A percentile compares a stretch with the other conserved stretches of the same genome.
These are phyloP conservation scores for Blastobotrys americana DNA, from an alignment of 805 yeast genomes.

Conservation along the genomic window DNA sequence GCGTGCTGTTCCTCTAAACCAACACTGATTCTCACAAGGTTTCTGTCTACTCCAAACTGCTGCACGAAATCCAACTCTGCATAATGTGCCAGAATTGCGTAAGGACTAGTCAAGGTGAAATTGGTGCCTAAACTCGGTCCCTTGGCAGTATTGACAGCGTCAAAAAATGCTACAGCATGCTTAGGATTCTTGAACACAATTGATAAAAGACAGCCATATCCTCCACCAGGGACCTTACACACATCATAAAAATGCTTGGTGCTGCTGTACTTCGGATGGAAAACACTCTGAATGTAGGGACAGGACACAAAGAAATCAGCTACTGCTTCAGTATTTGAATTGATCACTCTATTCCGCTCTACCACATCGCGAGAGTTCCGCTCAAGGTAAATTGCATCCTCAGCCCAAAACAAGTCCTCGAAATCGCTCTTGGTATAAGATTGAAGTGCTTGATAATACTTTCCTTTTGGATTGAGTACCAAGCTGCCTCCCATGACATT, in stretches of 20 bases:
- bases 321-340: constrained; percentile 35
- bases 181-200: constrained; percentile 57
- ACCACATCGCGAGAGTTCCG: constrained; percentile 88
- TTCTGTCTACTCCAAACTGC: constrained; percentile 74
- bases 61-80: constrained; percentile 72
- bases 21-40: constrained; percentile 71
- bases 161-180: constrained; percentile 68
- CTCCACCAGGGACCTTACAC: constrained; percentile 61
- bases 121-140: constrained; percentile 91
- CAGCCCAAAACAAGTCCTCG: constrained; percentile 80
- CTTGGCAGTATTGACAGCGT: constrained; percentile 61
- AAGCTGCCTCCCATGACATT: constrained; percentile 93
- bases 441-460: constrained; percentile 44
- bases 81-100: constrained; percentile 79
- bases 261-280: constrained; percentile 55
- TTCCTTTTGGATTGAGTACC: constrained; percentile 63
- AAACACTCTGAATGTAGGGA: constrained; percentile 54
- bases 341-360: constrained; percentile 43
- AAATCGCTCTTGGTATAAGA: constrained; percentile 47
- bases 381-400: constrained; percentile 87
- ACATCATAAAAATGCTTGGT: constrained; percentile 63
- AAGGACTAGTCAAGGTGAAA: constrained; percentile 84
- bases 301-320: constrained; percentile 24
- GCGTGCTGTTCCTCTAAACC: constrained; percentile 72
- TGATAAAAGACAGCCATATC: constrained; percentile 84